These are phyloP conservation scores for Leccinum uliginosum DNA, from an alignment of 768 basidiomycete species.

Conservation along the genomic window DNA sequence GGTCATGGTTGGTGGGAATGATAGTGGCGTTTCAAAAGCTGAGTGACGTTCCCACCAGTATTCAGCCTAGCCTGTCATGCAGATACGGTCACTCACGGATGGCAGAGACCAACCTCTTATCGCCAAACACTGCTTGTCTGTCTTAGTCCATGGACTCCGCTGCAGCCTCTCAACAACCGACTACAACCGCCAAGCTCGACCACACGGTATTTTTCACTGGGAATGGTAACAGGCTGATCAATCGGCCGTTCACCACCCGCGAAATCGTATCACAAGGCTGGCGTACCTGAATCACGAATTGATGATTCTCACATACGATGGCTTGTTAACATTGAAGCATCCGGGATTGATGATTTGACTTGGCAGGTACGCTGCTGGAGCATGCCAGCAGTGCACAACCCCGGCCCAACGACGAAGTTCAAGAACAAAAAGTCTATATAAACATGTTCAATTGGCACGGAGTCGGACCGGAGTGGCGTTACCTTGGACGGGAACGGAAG, in stretches of 20 bases:
- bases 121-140: neutral
- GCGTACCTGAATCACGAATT: neutral
- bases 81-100: neutral
- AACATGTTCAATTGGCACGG: slow-evolving; percentile 3
- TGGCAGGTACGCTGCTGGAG: neutral
- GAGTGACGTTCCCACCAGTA: neutral
- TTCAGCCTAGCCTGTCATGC: neutral
- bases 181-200: neutral
- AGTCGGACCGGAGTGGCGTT: slow-evolving; percentile 6
- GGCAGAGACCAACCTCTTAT: neutral
- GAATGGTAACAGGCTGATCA: neutral
- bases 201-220: neutral
- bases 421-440: neutral
- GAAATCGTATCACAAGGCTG: neutral
- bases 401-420: neutral
- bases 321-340: neutral
- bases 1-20: neutral
- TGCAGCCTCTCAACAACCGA: neutral
- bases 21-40: neutral
- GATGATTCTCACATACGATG: neutral
- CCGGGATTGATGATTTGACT: neutral
- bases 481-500: slow-evolving; percentile 13
- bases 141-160: neutral
- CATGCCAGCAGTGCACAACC: neutral
- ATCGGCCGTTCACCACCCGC: neutral